A percentile compares a stretch with the other conserved stretches of the same genome.
These are phyloP conservation scores for Letharia lupina DNA, from an alignment of 495 filamentous ascomycete species.

Conservation along the genomic window DNA sequence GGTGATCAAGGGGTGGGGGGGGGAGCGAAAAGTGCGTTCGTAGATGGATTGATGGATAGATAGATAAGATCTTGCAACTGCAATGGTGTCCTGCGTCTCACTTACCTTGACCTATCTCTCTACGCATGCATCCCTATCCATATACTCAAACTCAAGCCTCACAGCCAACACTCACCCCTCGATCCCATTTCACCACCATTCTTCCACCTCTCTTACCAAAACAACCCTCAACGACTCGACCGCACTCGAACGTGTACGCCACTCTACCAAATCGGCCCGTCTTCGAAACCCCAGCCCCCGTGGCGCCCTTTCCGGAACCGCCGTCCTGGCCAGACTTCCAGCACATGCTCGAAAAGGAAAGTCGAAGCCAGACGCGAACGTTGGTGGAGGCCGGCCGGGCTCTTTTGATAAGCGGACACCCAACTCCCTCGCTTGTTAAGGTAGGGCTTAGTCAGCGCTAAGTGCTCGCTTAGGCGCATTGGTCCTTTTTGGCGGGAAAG, in stretches of 20 bases:
- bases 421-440: background rate
- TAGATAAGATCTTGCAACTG: too few relatives aligned
- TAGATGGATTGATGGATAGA: background rate
- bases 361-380: background rate
- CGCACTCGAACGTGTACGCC: too few relatives aligned
- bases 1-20: background rate
- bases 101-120: background rate
- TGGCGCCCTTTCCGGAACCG: too few relatives aligned
- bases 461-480: background rate
- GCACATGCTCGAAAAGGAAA: background rate
- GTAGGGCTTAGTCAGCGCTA: background rate
- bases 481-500: background rate
- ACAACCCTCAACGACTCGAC: background rate
- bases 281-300: too few relatives aligned
- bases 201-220: background rate
- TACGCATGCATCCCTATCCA: background rate
- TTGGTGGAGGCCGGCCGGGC: background rate
- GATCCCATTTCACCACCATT: too few relatives aligned
- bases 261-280: too few relatives aligned
- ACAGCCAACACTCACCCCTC: too few relatives aligned
- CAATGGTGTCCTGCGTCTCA: background rate
- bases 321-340: background rate
- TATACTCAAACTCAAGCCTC: background rate
- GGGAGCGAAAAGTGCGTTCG: background rate
- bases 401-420: background rate